Evolutionary conservation across 2,329 filamentous ascomycete genomes (phyloP).

Genomic region (Beauveria rudraprayagi): DNA sequence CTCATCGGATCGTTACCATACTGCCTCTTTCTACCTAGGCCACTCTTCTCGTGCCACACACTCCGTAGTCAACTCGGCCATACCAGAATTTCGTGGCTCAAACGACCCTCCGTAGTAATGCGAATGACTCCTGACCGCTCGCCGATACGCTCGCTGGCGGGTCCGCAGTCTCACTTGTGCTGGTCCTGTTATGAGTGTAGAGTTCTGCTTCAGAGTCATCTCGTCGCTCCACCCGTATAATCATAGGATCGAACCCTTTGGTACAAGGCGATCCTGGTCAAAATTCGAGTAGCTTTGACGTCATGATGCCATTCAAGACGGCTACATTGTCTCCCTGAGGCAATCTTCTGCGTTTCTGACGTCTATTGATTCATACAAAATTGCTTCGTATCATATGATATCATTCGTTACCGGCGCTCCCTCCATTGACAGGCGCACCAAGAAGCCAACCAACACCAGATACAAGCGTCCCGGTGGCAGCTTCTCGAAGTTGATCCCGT

Average conservation of each 20-base stretch:
- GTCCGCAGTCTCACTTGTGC: background rate
- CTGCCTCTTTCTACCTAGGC: background rate
- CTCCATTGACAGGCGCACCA: conserved; percentile 38
- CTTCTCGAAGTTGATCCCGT: conserved; percentile 62
- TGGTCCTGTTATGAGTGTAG: background rate
- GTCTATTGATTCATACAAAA: background rate
- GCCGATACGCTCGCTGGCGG: background rate
- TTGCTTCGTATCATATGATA: background rate
- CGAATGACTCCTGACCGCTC: background rate
- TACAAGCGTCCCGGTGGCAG: conserved; percentile 58
- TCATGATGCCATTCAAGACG: background rate
- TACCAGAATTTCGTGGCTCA: background rate
- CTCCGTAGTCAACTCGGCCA: background rate
- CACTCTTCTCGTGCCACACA: background rate
- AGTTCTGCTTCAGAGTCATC: too few species aligned
- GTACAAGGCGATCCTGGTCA: background rate
- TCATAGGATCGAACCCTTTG: too few species aligned
- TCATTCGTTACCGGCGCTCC: background rate
- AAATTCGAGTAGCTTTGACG: background rate
- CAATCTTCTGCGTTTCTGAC: background rate
- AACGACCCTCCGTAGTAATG: background rate
- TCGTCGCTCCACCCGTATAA: background rate
- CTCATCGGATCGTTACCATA: background rate
- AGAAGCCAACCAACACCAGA: conserved; percentile 62
- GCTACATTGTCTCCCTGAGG: background rate